These are phyloP conservation scores for Blastobotrys capitulatus DNA, from an alignment of 1,139 yeast species.

Conservation along the genomic window DNA sequence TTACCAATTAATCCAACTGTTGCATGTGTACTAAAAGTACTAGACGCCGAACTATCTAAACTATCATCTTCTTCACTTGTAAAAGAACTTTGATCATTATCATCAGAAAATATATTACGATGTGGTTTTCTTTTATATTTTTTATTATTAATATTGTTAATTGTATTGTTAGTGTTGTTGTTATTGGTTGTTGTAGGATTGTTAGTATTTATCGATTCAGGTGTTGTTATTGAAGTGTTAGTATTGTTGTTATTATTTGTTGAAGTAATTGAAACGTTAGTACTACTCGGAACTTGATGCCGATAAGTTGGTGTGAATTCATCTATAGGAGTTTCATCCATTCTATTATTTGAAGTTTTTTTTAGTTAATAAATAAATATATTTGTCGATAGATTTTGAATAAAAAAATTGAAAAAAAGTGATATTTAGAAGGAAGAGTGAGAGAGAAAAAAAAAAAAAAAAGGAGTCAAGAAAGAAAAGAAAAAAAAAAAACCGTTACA, in stretches of 20 bases:
- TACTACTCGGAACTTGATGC: no score
- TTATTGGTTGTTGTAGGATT: no score
- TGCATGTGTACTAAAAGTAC: conserved; percentile 1
- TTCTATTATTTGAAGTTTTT: no score
- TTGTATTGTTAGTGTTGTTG: not conserved
- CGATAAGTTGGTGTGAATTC: no score
- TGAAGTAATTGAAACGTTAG: no score
- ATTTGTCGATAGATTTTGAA: no score
- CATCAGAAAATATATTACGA: conserved; percentile 2
- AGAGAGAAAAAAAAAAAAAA: not conserved
- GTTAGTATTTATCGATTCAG: no score
- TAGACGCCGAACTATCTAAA: not conserved
- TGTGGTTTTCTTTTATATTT: not conserved
- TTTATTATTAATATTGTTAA: not conserved
- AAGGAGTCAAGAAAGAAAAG: not conserved
- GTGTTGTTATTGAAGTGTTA: no score
- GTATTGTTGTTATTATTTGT: no score
- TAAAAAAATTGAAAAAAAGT: not conserved
- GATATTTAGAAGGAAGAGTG: not conserved
- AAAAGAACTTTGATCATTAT: conserved; percentile 5
- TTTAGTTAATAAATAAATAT: no score
- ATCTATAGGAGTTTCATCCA: no score
- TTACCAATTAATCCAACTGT: conserved; percentile 9
- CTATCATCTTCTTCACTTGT: not conserved
- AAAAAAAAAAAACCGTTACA: not conserved